Evolutionary conservation across 2,329 filamentous ascomycete genomes (phyloP), one percentile per base, ranked within the genome.

Genomic region (Pseudocercospora vitis): DNA sequence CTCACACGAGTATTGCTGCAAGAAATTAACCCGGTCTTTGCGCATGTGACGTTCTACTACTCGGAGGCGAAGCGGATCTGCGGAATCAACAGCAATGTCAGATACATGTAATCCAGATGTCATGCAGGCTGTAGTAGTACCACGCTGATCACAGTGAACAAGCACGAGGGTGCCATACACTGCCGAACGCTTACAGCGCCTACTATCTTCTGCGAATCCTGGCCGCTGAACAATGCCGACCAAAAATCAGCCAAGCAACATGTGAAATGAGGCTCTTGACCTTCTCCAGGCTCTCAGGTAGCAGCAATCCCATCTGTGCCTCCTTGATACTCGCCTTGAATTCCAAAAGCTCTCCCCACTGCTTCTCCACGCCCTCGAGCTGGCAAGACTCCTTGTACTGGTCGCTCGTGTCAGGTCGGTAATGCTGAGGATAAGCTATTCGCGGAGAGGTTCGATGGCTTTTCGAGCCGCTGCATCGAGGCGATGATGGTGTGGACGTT

Each of bases 301-400:
- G 11, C 11, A 29, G 26, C 26, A 29, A 29, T 6, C 26, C 26
- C 26, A 29, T 29, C 26, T 29, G 26, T 7, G 26, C 26, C 11
- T 29, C 6, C 26, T 29, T 29, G 26, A 29, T 29, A 11, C 11
- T 29, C 11, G 26, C 26, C 26, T 29, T 29, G 26, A 29, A 7
- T 11, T 29, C 26, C 6, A 29, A 11, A 6, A 39, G 26, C 31
- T 48, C 46, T 6, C 1, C 31, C 26, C 33, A 35, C 31, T 26
- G 46, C 46, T 37, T 33, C 46, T 48, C 31, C 9, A 23, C 46
- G 5, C 29, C 46, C 14, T 48, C 46, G 12, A 48, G 29, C 19
- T 26, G 11, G 35, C 46, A 48, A 11, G 46, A 48, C 46, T 33
- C 35, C 46, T 26, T 48, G 31, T 26, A 21, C 4, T 32, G 21